These are phyloP conservation scores for Catharanthus roseus DNA, from an alignment of 257 asterid genomes.

Conservation along the genomic window DNA sequence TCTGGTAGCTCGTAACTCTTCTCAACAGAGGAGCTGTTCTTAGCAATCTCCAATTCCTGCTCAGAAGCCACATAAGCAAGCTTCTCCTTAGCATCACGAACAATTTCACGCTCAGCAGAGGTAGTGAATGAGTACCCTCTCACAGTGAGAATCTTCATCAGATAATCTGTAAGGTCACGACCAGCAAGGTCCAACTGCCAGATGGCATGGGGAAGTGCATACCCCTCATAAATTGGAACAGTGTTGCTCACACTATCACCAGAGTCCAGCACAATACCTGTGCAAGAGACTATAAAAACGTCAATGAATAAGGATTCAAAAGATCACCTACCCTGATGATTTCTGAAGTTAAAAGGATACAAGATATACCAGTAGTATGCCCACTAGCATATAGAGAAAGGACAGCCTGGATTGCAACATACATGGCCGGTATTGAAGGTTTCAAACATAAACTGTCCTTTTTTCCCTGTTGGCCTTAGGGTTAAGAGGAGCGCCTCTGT, in stretches of 20 bases:
- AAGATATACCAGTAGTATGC: constrained; percentile 38
- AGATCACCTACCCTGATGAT: background rate
- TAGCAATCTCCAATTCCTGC: constrained; percentile 33
- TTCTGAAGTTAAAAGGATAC: background rate
- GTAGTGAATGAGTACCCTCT: constrained; percentile 41
- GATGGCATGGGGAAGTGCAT: constrained; percentile 47
- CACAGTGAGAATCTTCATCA: constrained; percentile 39
- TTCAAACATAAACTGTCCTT: constrained; percentile 48
- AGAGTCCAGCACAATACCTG: constrained; percentile 42
- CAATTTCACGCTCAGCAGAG: constrained; percentile 43
- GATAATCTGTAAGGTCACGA: constrained; percentile 37
- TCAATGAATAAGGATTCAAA: background rate
- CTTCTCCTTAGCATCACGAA: constrained; percentile 36
- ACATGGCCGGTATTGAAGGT: constrained; percentile 46
- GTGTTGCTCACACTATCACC: no score
- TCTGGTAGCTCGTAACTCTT: constrained; percentile 42
- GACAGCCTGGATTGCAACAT: constrained; percentile 45
- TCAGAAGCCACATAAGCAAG: constrained; percentile 42
- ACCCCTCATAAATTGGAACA: no score
- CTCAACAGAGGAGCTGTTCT: constrained; percentile 29
- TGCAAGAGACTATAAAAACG: background rate
- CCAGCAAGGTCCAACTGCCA: constrained; percentile 41
- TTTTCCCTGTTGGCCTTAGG: constrained; percentile 48
- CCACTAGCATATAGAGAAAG: constrained; percentile 48
- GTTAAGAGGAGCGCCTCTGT: constrained; percentile 48